Evolutionary conservation across 2,329 filamentous ascomycete species (phyloP).

Genomic region (Exophiala sp.): DNA sequence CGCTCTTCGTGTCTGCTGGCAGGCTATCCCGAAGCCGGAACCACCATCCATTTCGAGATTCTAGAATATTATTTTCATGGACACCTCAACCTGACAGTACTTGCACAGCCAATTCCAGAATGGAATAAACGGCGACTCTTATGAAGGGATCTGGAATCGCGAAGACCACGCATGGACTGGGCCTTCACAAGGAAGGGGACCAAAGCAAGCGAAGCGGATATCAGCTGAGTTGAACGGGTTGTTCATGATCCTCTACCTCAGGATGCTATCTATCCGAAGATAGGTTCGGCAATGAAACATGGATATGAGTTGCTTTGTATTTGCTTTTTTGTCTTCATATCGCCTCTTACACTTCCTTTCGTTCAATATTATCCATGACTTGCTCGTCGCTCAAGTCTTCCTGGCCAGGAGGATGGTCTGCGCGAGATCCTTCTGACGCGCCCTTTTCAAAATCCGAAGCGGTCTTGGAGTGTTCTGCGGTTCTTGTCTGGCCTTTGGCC

Average conservation of each 20-base stretch:
- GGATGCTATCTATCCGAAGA: too few relatives aligned
- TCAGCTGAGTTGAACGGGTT: too few relatives aligned
- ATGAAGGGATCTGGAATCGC: too few relatives aligned
- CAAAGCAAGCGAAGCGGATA: too few relatives aligned
- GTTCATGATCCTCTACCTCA: background rate
- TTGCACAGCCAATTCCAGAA: too few relatives aligned
- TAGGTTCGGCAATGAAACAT: background rate
- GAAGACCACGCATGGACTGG: too few relatives aligned
- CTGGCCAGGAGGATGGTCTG: conserved; percentile 31
- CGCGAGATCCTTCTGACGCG: conserved; percentile 35
- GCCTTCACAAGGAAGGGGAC: too few relatives aligned
- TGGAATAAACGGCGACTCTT: too few relatives aligned
- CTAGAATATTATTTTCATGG: background rate
- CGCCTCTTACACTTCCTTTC: conserved; percentile 11
- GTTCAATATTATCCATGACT: conserved; percentile 22
- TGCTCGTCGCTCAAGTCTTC: conserved; percentile 31
- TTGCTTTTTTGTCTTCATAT: background rate
- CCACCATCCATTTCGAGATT: background rate
- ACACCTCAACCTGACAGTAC: too few relatives aligned
- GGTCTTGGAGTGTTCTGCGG: conserved; percentile 37
- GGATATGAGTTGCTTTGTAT: background rate
- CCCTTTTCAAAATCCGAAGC: conserved; percentile 38
- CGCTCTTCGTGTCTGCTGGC: background rate
- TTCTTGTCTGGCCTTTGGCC: conserved; percentile 36
- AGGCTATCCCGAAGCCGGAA: background rate